A percentile compares a stretch with the other conserved stretches of the same genome.
Evolutionary conservation across 495 filamentous ascomycete genomes (phyloP).

Genomic region (Xylaria palmicola): DNA sequence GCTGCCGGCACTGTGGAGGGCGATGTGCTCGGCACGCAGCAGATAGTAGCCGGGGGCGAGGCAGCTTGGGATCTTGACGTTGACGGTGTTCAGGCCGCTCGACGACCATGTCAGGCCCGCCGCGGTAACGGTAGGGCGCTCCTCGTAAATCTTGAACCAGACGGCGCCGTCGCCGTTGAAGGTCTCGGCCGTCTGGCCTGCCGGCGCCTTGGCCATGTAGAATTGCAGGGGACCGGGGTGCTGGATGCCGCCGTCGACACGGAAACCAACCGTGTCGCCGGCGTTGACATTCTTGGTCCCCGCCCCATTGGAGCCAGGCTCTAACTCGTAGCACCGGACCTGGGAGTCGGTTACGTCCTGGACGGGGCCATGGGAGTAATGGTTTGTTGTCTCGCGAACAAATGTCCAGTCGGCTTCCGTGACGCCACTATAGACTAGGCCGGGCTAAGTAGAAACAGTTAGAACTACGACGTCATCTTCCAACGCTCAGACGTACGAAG

Average conservation of each 20-base stretch:
- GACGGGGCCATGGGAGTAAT: conserved; percentile 44
- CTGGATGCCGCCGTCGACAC: conserved; percentile 37
- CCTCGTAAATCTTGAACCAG: conserved; percentile 57
- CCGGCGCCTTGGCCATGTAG: conserved; percentile 50
- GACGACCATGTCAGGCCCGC: conserved; percentile 41
- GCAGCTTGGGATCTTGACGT: conserved; percentile 46
- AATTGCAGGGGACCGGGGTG: conserved; percentile 47
- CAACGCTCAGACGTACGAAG: conserved; percentile 4
- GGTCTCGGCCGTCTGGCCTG: conserved; percentile 36
- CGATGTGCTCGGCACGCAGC: conserved; percentile 56
- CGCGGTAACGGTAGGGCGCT: conserved; percentile 38
- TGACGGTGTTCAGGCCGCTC: conserved; percentile 24
- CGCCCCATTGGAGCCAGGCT: conserved; percentile 27
- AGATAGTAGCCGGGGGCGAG: conserved; percentile 56
- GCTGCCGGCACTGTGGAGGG: conserved; percentile 42
- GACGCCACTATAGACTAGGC: conserved; percentile 16
- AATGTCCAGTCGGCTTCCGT: conserved; percentile 36
- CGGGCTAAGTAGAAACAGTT: conserved; percentile 6
- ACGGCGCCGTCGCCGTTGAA: conserved; percentile 48
- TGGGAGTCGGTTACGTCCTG: conserved; percentile 41
- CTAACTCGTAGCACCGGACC: conserved; percentile 48
- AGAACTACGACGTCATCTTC: not conserved
- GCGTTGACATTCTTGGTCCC: conserved; percentile 37
- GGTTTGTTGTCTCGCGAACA: conserved; percentile 42
- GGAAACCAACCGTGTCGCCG: conserved; percentile 45